Evolutionary conservation across 2,329 filamentous ascomycete genomes (phyloP).

Genomic region (Aspergillus pseudoviridinutans): DNA sequence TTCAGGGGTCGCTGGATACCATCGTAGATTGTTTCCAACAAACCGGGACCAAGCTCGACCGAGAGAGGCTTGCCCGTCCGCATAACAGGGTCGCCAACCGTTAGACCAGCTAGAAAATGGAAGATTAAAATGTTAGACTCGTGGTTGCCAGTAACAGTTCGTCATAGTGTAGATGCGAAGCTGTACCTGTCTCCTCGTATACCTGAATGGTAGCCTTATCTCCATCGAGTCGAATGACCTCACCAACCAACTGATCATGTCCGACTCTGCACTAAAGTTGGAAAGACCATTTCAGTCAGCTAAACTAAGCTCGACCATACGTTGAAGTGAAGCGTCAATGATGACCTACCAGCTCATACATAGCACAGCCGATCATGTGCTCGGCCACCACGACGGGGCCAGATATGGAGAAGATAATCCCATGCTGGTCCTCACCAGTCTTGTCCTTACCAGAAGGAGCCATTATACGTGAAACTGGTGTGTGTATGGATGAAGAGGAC

Average conservation of each 20-base stretch:
- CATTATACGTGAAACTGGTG: slow-evolving; percentile 33
- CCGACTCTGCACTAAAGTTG: slow-evolving; percentile 74
- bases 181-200: slow-evolving; percentile 90
- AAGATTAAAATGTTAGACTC: slow-evolving; percentile 5
- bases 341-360: slow-evolving; percentile 88
- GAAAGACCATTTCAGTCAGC: slow-evolving; percentile 3
- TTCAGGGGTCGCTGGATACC: slow-evolving; percentile 95
- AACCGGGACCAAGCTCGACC: slow-evolving; percentile 91
- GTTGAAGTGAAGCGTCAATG: slow-evolving; percentile 8
- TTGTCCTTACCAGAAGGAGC: slow-evolving; percentile 43
- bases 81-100: slow-evolving; percentile 85
- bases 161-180: slow-evolving; percentile 8
- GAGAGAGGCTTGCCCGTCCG: slow-evolving; percentile 94
- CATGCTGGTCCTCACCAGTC: slow-evolving; percentile 55
- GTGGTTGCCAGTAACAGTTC: not conserved
- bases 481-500: slow-evolving; percentile 22
- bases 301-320: slow-evolving; percentile 1
- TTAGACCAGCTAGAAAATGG: slow-evolving; percentile 67
- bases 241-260: slow-evolving; percentile 85
- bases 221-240: slow-evolving; percentile 95
- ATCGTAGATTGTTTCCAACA: slow-evolving; percentile 99
- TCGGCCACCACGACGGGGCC: slow-evolving; percentile 93
- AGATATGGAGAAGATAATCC: slow-evolving; percentile 68
- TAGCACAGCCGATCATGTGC: slow-evolving; percentile 97
- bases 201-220: slow-evolving; percentile 98